These are phyloP conservation scores for Talaromyces sp. DNA, from an alignment of 2,329 filamentous ascomycete genomes.

Conservation along the genomic window DNA sequence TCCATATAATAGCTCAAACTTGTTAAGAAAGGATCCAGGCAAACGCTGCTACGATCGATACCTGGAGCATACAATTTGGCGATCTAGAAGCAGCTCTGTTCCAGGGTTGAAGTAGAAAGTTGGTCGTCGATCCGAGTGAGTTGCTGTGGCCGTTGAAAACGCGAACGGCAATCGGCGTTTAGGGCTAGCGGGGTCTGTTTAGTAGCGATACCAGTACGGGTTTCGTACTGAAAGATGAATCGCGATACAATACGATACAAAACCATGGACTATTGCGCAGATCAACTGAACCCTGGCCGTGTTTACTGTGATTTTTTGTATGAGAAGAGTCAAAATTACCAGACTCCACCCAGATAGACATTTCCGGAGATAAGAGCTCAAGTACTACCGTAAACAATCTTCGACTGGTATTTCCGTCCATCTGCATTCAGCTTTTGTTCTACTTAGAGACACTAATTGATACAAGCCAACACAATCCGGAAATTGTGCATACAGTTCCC, in stretches of 20 bases:
- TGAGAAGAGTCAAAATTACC: background rate
- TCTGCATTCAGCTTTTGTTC: background rate
- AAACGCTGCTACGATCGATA: background rate
- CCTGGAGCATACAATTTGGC: background rate
- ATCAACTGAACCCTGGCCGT: too few species aligned
- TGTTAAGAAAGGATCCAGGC: background rate
- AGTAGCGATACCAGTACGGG: background rate
- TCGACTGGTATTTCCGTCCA: background rate
- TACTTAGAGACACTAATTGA: too few species aligned
- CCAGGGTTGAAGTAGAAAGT: background rate
- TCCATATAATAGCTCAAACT: background rate
- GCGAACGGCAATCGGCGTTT: background rate
- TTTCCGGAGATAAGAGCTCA: background rate
- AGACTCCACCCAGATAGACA: background rate
- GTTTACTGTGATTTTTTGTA: too few species aligned
- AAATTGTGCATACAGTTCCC: background rate
- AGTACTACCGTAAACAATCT: too few species aligned
- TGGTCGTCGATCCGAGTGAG: background rate
- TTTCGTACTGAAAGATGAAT: background rate
- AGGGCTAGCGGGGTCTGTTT: background rate
- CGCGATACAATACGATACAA: background rate
- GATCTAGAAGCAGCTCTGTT: background rate
- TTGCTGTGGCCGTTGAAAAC: background rate
- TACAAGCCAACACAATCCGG: background rate
- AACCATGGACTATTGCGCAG: too few species aligned